Evolutionary conservation across 2,329 filamentous ascomycete genomes (phyloP), one percentile per base, ranked within the genome.

Genomic region (Nigrograna mackinnonii): DNA sequence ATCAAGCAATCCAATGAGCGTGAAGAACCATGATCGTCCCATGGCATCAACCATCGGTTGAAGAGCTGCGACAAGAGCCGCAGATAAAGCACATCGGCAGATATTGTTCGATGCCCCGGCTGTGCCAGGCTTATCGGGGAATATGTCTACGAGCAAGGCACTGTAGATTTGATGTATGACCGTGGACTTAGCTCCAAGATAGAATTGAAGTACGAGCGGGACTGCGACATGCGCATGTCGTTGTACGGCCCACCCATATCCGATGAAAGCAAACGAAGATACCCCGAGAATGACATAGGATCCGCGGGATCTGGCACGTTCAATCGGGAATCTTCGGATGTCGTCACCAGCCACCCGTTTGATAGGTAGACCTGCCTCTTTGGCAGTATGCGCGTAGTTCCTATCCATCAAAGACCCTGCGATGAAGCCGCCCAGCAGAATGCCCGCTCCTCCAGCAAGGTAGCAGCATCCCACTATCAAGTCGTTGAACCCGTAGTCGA

Each of bases 121-220:
- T 0, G 56, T 57, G 1, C 57, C 60, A 20, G 56, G 60, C 3
- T 57, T 39, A 0, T 45, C 47, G 13, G 60, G 57, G 35, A 62
- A 11, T n/a, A 62, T 62, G 18, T 62, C 59, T 13, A 62, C 56
- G 4, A 60, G 17, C 60, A 47, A 32, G 59, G 58, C 57, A 62
- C 61, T 0, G 59, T 62, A 0, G 59, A 58, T 31, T 61, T 62
- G 18, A 62, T 28, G 5, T n/a, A 62, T 60, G 5, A 49, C 57
- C 14, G 61, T 61, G 1, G 53, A 55, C 3, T 57, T 60, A 55
- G 56, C 58, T 1, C 59, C 58, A 0, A 62, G 46, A n/a, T 58
- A 28, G 2, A 58, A 49, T 7, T 45, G 51, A 0, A 62, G 46
- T 2, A 58, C 43, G 2, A 62, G 41, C 0, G 55, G 58, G 0